These are phyloP conservation scores for Sutorius australiensis DNA, from an alignment of 768 basidiomycete genomes.

Conservation along the genomic window DNA sequence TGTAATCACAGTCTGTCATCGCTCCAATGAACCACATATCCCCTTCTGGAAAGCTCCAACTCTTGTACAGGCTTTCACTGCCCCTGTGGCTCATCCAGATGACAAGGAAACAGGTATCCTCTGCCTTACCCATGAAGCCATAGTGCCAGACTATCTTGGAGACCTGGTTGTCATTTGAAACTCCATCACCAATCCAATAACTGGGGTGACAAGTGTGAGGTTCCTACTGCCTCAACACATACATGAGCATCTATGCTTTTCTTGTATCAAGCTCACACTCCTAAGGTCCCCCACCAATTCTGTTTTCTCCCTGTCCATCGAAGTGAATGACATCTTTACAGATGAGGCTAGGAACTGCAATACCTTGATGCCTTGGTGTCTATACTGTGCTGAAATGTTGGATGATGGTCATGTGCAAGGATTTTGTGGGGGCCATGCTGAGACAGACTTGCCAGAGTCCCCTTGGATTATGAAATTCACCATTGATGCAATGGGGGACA, in stretches of 20 bases:
- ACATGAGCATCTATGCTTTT: not conserved
- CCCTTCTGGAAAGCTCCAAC: not conserved
- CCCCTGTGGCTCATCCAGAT: not conserved
- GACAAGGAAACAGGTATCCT: not conserved
- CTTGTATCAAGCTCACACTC: constrained; percentile 1
- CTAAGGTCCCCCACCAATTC: not conserved
- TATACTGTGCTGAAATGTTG: too few species aligned
- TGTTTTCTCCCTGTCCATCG: not conserved
- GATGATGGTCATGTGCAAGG: too few species aligned
- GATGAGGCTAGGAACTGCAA: not conserved
- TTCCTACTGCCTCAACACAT: not conserved
- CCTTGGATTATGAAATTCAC: constrained; percentile 3
- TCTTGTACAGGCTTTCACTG: constrained; percentile 2
- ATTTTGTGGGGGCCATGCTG: too few species aligned
- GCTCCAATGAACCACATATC: too few species aligned
- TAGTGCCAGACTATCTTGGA: not conserved
- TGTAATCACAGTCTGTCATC: not conserved
- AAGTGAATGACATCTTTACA: not conserved
- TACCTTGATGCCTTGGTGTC: not conserved
- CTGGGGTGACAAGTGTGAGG: not conserved
- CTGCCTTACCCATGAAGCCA: constrained; percentile 1
- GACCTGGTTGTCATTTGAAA: constrained; percentile 5
- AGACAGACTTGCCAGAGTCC: not conserved
- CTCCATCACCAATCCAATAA: not conserved
- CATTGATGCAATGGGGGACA: not conserved